A percentile compares a stretch with the other conserved stretches of the same genome.
Evolutionary conservation across 148 eudicot species (phyloP).

Genomic region (Spergularia bocconei): DNA sequence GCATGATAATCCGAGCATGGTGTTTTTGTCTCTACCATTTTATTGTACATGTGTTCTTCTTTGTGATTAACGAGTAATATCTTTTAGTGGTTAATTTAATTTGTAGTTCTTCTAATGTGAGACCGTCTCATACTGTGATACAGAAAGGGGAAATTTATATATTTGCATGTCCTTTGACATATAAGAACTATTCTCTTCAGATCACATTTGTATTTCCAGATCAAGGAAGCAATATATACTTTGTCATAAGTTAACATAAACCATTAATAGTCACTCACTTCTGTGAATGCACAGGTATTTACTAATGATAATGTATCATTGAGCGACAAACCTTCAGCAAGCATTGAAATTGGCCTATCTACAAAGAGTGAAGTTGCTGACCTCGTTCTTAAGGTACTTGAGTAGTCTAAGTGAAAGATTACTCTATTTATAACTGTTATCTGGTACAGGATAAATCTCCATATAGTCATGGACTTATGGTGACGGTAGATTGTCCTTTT

Average conservation of each 20-base stretch:
- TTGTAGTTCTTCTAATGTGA: too few species aligned
- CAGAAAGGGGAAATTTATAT: neutral
- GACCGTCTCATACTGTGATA: too few species aligned
- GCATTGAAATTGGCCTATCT: constrained; percentile 53
- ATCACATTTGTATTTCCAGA: neutral
- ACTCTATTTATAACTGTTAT: neutral
- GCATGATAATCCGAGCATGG: too few species aligned
- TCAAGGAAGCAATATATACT: neutral
- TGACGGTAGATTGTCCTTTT: constrained; percentile 14
- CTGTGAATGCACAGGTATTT: constrained; percentile 34
- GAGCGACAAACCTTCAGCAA: constrained; percentile 39
- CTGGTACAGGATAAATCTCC: neutral
- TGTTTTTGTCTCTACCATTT: too few species aligned
- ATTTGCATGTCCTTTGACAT: neutral
- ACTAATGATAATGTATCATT: constrained; percentile 30
- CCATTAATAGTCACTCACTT: neutral
- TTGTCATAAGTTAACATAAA: neutral
- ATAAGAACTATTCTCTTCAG: neutral
- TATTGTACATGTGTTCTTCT: too few species aligned
- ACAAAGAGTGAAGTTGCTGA: constrained; percentile 36
- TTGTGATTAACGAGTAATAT: too few species aligned
- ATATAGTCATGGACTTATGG: neutral
- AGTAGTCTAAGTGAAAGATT: neutral
- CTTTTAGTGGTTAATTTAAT: too few species aligned
- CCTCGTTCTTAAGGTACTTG: constrained; percentile 53